Base-by-base conservation (phyloP, 352 stramenopile genomes). In the Albugo candida region DNA sequence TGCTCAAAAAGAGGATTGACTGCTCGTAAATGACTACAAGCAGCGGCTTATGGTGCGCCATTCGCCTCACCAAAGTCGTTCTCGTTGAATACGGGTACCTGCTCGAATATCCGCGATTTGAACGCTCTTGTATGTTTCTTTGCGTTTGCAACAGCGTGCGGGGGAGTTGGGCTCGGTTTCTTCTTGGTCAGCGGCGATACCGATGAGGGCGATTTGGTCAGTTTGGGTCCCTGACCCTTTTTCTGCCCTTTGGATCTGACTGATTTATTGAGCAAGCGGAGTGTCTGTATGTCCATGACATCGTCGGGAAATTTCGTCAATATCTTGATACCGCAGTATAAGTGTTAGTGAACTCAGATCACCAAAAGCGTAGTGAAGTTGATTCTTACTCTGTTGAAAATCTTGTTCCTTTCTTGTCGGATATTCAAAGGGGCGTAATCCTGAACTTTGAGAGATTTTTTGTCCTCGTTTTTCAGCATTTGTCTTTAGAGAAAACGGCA, bases 401-500 rank as follows among this genome's bases (percentile, higher is more conserved):
- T 64, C 35, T 76, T 75, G 66, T 92, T 92, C 37, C 77, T 67
- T 56, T 92, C 78, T 49, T 92, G 77, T 2, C 75, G 78, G 18
- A 69, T 51, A 36, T 85, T 88, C 21, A 92, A 58, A 34, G 62
- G 57, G 2, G 75, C 63, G 36, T 74, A 86, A 40, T 92, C 78
- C 16, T 49, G 40, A 45, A 84, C 71, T 38, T 81, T 78, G 60
- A 92, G 64, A 51, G 80, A 54, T 42, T 92, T 92, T 52, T 92
- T 92, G 60, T 92, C 78, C 51, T 92, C 78, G 0, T 73, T 85
- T 59, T 92, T 92, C 14, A 92, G 67, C 73, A 92, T 82, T 70
- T 84, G 75, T 43, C 38, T 8, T 31, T 6, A 12, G 10, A 18
- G 20, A 31, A 13, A 36, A 40, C 19, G 36, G 2, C 8, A 13